A percentile compares a stretch with the other conserved stretches of the same genome.
phyloP scores from a whole-genome alignment of 495 filamentous ascomycete species.

The Recurvomyces mirabilis region DNA sequence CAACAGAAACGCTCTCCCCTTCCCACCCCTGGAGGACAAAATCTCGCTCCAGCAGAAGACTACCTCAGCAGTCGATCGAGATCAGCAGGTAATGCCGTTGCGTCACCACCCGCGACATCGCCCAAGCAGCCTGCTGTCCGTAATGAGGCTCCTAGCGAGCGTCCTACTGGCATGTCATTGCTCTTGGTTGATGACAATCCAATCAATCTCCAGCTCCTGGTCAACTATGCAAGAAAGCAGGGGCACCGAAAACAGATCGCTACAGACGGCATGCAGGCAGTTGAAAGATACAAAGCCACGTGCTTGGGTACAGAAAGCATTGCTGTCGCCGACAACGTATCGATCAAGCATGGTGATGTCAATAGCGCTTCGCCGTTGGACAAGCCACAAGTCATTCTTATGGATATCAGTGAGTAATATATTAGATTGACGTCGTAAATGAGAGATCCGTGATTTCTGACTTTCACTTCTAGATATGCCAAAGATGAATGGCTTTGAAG shows the following conservation, averaged over 20 bases:
- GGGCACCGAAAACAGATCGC: conserved; percentile 4
- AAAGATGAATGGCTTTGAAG: conserved; percentile 16
- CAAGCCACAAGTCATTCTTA: conserved; percentile 15
- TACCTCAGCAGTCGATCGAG: neutral
- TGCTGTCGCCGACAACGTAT: neutral
- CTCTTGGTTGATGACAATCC: conserved; percentile 1
- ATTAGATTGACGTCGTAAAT: no score
- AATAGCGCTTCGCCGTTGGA: neutral
- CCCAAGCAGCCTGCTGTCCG: neutral
- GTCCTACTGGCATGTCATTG: neutral
- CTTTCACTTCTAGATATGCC: no score
- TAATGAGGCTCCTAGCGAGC: neutral
- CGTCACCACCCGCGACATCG: neutral
- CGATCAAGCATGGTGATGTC: neutral
- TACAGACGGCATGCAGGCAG: conserved; percentile 8
- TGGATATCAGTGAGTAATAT: conserved; percentile 24
- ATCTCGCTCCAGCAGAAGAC: no score
- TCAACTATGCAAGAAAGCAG: conserved; percentile 13
- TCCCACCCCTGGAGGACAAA: no score
- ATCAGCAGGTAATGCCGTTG: neutral
- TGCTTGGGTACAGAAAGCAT: neutral
- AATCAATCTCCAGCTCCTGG: conserved; percentile 15
- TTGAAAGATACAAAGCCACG: conserved; percentile 10
- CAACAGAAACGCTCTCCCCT: no score
- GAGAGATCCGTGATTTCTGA: no score